phyloP scores from a whole-genome alignment of 2,329 filamentous ascomycete genomes.

The Fusarium xyrophilum region DNA sequence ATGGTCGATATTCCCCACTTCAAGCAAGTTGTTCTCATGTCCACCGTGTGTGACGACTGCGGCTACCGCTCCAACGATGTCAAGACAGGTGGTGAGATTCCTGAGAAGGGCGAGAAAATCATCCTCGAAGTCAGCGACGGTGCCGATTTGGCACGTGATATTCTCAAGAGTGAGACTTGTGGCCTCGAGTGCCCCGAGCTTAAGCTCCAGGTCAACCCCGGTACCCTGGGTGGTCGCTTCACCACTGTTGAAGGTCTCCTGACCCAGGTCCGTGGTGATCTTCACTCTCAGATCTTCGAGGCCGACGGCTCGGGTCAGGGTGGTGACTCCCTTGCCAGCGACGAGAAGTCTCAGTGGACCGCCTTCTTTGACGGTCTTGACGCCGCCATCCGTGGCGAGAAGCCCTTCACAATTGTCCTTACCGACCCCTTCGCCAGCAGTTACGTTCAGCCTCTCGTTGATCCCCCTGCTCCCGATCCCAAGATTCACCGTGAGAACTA shows the following conservation, averaged over 20 bases:
- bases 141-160: conserved; percentile 85
- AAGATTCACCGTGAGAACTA: conserved; percentile 86
- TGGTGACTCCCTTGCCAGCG: conserved; percentile 78
- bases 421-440: conserved; percentile 90
- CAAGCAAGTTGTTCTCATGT: conserved; percentile 96
- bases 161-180: conserved; percentile 95
- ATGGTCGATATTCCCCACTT: conserved; percentile 99
- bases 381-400: conserved; percentile 78
- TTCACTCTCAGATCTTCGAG: conserved; percentile 88
- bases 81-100: conserved; percentile 94
- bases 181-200: conserved; percentile 87
- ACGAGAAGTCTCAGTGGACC: conserved; percentile 76
- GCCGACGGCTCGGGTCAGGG: conserved; percentile 63
- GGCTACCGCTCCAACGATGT: conserved; percentile 97
- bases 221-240: conserved; percentile 93
- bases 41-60: conserved; percentile 88
- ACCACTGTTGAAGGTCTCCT: conserved; percentile 95
- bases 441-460: conserved; percentile 90
- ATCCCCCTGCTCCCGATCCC: conserved; percentile 72
- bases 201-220: conserved; percentile 85
- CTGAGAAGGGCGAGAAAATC: conserved; percentile 83
- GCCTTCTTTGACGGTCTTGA: conserved; percentile 81
- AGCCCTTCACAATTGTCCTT: conserved; percentile 82
- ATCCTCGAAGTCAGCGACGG: conserved; percentile 72
- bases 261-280: conserved; percentile 89